These are phyloP conservation scores for Wickerhamiella nectarea DNA, from an alignment of 805 yeast genomes.

Conservation along the genomic window DNA sequence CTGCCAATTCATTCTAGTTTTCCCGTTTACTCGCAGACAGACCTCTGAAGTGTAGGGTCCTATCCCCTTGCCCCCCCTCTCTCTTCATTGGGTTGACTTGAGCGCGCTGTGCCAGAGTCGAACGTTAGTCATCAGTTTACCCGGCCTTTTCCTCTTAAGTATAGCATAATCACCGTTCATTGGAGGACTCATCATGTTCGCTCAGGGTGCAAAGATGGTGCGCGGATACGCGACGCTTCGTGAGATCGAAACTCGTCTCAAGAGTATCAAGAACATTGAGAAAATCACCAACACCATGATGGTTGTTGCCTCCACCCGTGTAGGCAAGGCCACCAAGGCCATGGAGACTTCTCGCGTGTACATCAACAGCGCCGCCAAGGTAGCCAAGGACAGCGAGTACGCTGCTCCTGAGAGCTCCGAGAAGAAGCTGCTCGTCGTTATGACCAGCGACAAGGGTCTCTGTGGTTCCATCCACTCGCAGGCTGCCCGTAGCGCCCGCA, in stretches of 20 bases:
- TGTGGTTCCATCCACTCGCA: constrained; percentile 98
- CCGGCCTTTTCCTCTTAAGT: background rate
- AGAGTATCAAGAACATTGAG: constrained; percentile 96
- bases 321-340: constrained; percentile 89
- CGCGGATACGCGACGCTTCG: constrained; percentile 87
- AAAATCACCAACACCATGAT: constrained; percentile 99
- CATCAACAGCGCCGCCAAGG: constrained; percentile 65
- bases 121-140: background rate
- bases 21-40: too few relatives aligned
- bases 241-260: constrained; percentile 95
- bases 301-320: constrained; percentile 96
- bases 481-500: constrained; percentile 77
- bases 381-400: constrained; percentile 73
- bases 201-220: constrained; percentile 10
- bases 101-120: too few relatives aligned
- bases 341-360: constrained; percentile 78
- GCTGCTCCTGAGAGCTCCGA: constrained; percentile 37
- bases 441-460: constrained; percentile 94
- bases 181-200: constrained; percentile 10
- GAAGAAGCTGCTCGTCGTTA: constrained; percentile 70
- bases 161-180: constrained; percentile 8
- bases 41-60: too few relatives aligned
- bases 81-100: too few relatives aligned
- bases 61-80: too few relatives aligned
- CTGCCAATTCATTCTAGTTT: too few relatives aligned